Evolutionary conservation across 83 land plant species (phyloP), one percentile per base, ranked within the genome.

Genomic region (Isoetes engelmannii): DNA sequence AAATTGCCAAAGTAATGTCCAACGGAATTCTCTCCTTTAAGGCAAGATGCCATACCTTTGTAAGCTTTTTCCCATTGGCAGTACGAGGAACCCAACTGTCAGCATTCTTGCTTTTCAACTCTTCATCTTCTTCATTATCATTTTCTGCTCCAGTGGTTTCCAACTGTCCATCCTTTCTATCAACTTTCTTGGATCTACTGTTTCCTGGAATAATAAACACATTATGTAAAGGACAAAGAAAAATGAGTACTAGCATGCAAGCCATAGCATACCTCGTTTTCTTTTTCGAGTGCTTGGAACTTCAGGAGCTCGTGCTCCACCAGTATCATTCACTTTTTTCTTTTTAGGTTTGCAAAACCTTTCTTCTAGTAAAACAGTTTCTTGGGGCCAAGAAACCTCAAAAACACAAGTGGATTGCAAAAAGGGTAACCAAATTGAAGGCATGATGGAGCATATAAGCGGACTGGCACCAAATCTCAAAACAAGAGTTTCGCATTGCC

Each of bases 401-500:
- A 83, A 79, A 47, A 91, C 87, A 17, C 83, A 61, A 47, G 93
- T 81, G 19, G 67, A 63, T 4, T 85, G 87, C 71, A 95, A 66
- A 53, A 74, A 88, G 47, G 84, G 70, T 80, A 91, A 28, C 99
- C 99, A 95, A 20, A 95, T 68, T 3, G 86, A 65, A 4, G 79
- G 89, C 5, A 77, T 73, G 8, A 91, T 41, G 15, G 91, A 89
- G 72, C 93, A 92, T 54, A 95, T 80, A 70, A 81, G 47, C 17
- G 93, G 91, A 47, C 73, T 83, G 28, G 80, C 99, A 5, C 83
- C 83, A 47, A 84, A 86, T 8, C 60, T 68, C 77, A 85, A 76
- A 62, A 91, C 99, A 53, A 91, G 61, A 41, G 85, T 80, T 81
- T 90, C 86, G 42, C 92, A 95, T 65, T 90, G 99, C 74, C 77